Conservation (phyloP, 768 basidiomycete genomes). For the Rhizopogon rudus region DNA sequence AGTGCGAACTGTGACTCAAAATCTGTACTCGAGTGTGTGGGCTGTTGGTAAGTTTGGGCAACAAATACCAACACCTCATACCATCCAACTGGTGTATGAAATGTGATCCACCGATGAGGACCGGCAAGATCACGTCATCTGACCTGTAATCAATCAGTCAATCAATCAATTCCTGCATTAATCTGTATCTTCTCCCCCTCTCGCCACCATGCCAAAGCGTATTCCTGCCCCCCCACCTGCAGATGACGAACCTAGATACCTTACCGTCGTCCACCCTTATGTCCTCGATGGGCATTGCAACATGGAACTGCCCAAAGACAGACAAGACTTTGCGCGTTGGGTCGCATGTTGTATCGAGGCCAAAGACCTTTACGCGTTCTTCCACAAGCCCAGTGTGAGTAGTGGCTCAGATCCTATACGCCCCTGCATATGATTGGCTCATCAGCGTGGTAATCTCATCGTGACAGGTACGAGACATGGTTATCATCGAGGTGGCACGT, state of each 20-base stretch:
- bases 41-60: no score
- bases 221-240: conserved; percentile 35
- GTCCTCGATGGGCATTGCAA: conserved; percentile 33
- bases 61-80: no score
- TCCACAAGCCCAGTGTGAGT: conserved; percentile 41
- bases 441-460: not conserved
- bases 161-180: no score
- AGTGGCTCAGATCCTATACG: not conserved
- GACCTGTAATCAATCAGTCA: no score
- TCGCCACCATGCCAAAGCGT: conserved; percentile 36
- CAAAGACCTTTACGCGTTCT: conserved; percentile 33
- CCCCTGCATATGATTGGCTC: not conserved
- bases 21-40: no score
- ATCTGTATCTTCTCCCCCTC: no score
- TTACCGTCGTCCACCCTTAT: conserved; percentile 42
- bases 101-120: no score
- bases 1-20: no score
- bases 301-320: conserved; percentile 34
- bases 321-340: conserved; percentile 36
- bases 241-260: conserved; percentile 40
- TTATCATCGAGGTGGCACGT: conserved; percentile 38
- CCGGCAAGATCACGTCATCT: no score
- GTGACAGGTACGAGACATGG: conserved; percentile 36
- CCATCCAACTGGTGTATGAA: no score
- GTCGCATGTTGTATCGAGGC: conserved; percentile 35